Evolutionary conservation across 1,284 basidiomycete species (phyloP).

Genomic region (Malassezia psittaci): DNA sequence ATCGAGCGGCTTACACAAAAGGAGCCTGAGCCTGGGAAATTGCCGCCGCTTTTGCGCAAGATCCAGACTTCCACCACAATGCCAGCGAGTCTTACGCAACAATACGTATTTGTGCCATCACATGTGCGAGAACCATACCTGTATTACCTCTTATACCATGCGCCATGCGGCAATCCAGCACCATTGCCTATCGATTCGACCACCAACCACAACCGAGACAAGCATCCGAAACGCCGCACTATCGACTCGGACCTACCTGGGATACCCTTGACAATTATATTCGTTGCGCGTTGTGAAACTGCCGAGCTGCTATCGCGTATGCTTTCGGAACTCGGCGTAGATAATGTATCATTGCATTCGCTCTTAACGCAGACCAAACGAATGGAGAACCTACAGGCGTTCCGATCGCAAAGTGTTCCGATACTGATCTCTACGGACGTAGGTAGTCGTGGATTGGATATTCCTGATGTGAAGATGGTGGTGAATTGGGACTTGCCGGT

Average conservation of each 20-base stretch:
- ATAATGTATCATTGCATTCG: conserved; percentile 82
- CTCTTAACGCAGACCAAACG: conserved; percentile 81
- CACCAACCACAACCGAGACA: conserved; percentile 1
- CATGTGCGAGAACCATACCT: conserved; percentile 90
- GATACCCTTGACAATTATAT: conserved; percentile 80
- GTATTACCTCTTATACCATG: conserved; percentile 74
- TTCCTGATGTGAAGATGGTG: conserved; percentile 69
- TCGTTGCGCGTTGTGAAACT: conserved; percentile 74
- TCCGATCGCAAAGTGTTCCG: conserved; percentile 58
- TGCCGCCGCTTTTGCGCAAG: conserved; percentile 74
- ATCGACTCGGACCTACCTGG: conserved; percentile 16
- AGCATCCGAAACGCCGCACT: conserved; percentile 9
- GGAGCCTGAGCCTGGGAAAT: conserved; percentile 68
- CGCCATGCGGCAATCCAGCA: conserved; percentile 49
- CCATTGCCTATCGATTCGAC: background rate
- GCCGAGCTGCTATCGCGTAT: conserved; percentile 71
- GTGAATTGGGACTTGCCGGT: conserved; percentile 90
- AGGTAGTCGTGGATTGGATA: conserved; percentile 45
- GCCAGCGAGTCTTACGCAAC: conserved; percentile 72
- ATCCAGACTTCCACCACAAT: conserved; percentile 67
- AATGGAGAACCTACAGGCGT: conserved; percentile 70
- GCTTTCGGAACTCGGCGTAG: conserved; percentile 58
- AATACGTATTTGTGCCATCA: conserved; percentile 84
- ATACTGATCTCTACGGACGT: conserved; percentile 46
- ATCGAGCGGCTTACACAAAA: conserved; percentile 71